Evolutionary conservation across 2,329 filamentous ascomycete genomes (phyloP).

Genomic region (Zasmidium cellare): DNA sequence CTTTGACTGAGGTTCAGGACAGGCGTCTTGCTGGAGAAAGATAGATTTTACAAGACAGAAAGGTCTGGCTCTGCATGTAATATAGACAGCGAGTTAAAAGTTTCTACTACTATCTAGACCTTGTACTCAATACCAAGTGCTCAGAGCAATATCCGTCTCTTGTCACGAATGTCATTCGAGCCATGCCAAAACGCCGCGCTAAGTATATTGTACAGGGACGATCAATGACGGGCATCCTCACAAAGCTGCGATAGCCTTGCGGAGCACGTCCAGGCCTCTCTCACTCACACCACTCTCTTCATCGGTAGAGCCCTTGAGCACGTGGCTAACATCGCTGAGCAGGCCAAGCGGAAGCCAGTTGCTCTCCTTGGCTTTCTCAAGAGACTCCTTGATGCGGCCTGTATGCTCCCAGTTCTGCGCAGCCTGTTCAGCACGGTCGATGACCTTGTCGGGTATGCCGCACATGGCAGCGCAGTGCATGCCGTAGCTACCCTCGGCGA

Average conservation of each 20-base stretch:
- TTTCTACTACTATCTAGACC: neutral
- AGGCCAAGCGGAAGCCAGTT: conserved; percentile 82
- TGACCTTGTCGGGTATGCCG: conserved; percentile 79
- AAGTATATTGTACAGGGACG: neutral
- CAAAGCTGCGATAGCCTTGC: conserved; percentile 57
- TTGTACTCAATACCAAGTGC: neutral
- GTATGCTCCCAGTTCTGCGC: conserved; percentile 96
- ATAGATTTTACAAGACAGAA: conserved; percentile 38
- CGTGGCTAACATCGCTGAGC: conserved; percentile 81
- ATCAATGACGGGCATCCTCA: conserved; percentile 29
- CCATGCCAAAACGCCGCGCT: neutral
- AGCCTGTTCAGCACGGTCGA: conserved; percentile 83
- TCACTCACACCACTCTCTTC: conserved; percentile 44
- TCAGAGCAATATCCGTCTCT: neutral
- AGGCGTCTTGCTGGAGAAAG: conserved; percentile 73
- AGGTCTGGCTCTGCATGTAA: neutral
- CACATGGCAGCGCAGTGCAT: conserved; percentile 99
- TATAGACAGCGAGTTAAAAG: neutral
- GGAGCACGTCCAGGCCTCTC: conserved; percentile 56
- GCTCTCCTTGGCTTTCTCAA: conserved; percentile 70
- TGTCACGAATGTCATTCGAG: neutral
- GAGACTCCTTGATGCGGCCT: conserved; percentile 80
- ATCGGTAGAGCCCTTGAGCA: conserved; percentile 56
- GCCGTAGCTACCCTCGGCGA: conserved; percentile 94
- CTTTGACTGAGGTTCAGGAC: conserved; percentile 88